A percentile compares a stretch with the other conserved stretches of the same genome.
phyloP scores from a whole-genome alignment of 257 asterid species.

The Solanum tarapatanum region DNA sequence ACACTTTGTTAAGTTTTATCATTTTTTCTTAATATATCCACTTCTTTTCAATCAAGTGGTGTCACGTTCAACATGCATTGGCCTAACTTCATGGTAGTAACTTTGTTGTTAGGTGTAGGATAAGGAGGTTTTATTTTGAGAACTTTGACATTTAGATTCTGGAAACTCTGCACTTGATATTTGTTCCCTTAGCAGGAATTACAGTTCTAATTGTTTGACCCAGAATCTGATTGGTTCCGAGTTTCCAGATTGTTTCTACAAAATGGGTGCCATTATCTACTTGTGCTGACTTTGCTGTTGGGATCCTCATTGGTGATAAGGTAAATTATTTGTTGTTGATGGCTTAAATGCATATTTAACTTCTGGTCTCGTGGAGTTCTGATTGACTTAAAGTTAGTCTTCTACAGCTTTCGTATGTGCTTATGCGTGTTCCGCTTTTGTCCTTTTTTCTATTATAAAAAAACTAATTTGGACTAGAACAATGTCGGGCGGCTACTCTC shows the following conservation, averaged over 20 bases:
- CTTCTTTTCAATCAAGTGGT: not conserved
- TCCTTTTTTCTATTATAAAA: not conserved
- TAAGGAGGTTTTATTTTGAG: not conserved
- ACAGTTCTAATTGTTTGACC: not conserved
- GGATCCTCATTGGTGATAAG: slow-evolving; percentile 60
- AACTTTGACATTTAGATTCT: not conserved
- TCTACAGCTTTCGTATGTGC: not conserved
- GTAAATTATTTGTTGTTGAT: slow-evolving; percentile 18
- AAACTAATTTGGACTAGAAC: not conserved
- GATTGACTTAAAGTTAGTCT: not conserved
- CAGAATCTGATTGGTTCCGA: slow-evolving; percentile 7
- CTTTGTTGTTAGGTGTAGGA: not conserved
- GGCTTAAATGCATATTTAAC: not conserved
- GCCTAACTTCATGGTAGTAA: not conserved
- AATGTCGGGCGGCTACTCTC: not conserved
- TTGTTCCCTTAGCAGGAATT: not conserved
- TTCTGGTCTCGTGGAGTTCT: not conserved
- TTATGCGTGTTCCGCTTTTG: not conserved
- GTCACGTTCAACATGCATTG: not conserved
- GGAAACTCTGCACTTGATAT: not conserved
- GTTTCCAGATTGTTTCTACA: slow-evolving; percentile 26
- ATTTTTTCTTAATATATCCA: not conserved
- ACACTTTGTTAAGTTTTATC: not conserved
- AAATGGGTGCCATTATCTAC: slow-evolving; percentile 44
- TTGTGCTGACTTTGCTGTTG: slow-evolving; percentile 43